These are phyloP conservation scores for Jacaranda mimosifolia DNA, from an alignment of 257 asterid species.

Conservation along the genomic window DNA sequence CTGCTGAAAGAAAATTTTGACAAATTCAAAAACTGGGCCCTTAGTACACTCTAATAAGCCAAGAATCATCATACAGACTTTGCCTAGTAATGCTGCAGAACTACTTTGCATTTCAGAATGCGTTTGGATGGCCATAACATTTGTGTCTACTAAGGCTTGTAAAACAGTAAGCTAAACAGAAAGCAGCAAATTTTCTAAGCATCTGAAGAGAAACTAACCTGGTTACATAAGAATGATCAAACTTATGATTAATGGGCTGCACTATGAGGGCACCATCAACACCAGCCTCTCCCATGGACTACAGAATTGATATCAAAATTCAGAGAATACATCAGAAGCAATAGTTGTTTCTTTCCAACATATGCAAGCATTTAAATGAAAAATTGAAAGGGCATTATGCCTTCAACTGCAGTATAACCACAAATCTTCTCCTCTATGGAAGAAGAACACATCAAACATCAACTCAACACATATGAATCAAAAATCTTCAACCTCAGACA, in stretches of 20 bases:
- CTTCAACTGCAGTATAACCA: neutral
- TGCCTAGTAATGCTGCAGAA: neutral
- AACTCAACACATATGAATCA: neutral
- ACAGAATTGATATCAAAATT: slow-evolving; percentile 18
- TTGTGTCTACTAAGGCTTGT: neutral
- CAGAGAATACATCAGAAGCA: slow-evolving; percentile 4
- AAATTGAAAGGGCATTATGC: neutral
- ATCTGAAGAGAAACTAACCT: slow-evolving; percentile 58
- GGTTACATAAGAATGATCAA: slow-evolving; percentile 90
- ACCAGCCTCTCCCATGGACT: slow-evolving; percentile 84
- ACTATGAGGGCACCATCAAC: slow-evolving; percentile 93
- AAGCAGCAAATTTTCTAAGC: neutral
- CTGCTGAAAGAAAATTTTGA: neutral
- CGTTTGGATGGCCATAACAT: neutral
- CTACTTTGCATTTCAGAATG: neutral
- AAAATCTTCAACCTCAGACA: neutral
- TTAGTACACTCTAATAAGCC: neutral
- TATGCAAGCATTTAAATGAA: neutral
- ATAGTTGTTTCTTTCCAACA: neutral
- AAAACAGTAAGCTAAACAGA: neutral
- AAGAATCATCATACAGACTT: neutral
- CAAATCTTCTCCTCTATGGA: neutral
- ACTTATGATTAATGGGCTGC: slow-evolving; percentile 90
- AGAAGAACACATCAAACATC: neutral
- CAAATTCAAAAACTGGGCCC: neutral